Percentiles rank a stretch among this genome's conserved stretches.
Conservation (phyloP, 106 monocot species). For the Alisma plantagoaquatica region DNA sequence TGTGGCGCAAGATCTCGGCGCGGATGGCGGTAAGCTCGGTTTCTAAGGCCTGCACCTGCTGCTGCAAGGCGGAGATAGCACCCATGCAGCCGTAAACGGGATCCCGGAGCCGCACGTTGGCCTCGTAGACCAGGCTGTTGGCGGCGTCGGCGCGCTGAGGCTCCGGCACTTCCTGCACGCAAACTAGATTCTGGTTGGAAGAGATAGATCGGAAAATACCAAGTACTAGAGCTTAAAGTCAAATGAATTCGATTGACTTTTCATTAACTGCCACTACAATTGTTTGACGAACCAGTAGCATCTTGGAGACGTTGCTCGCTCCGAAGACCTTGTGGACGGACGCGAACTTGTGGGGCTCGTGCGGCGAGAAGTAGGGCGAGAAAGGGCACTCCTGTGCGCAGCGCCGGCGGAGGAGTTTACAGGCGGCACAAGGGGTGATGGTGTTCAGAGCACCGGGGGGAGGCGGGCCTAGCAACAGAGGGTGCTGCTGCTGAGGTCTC, state of each 20-base stretch:
- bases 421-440: conserved; percentile 80
- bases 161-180: conserved; percentile 54
- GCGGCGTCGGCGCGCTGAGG: conserved; percentile 65
- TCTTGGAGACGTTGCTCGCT: conserved; percentile 95
- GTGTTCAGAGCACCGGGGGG: conserved; percentile 50
- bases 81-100: conserved; percentile 88
- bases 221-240: not conserved
- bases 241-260: not conserved
- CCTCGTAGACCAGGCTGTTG: conserved; percentile 75
- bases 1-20: conserved; percentile 55
- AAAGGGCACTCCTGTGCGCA: conserved; percentile 96
- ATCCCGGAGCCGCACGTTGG: conserved; percentile 64
- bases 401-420: conserved; percentile 76
- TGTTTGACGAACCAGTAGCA: conserved; percentile 57
- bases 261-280: not conserved
- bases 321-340: conserved; percentile 96
- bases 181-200: not conserved
- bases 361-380: conserved; percentile 94
- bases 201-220: not conserved
- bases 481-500: too few species aligned
- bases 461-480: too few species aligned
- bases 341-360: conserved; percentile 91
- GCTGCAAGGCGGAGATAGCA: conserved; percentile 61
- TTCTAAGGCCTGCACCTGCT: conserved; percentile 68
- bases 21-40: conserved; percentile 47